A percentile compares a stretch with the other conserved stretches of the same genome.
phyloP scores from a whole-genome alignment of 805 yeast species.

The Metschnikowia gruessii region DNA sequence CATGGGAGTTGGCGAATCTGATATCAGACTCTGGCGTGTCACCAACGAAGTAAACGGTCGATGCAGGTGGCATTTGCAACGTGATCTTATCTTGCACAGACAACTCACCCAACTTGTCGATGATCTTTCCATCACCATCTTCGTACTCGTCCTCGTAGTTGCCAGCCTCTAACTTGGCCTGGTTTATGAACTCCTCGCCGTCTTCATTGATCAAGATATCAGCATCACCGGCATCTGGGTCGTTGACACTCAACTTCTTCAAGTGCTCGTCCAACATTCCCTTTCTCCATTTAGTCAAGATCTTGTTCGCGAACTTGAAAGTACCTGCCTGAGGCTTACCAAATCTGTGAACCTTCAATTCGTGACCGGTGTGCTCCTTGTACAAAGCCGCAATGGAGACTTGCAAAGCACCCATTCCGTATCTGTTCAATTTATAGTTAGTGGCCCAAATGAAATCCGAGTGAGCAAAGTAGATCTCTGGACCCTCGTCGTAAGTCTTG shows the following conservation, averaged over 20 bases:
- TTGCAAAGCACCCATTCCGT: slow-evolving; percentile 94
- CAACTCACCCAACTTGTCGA: slow-evolving; percentile 22
- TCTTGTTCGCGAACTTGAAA: slow-evolving; percentile 77
- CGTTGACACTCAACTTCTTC: slow-evolving; percentile 46
- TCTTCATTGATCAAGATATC: slow-evolving; percentile 43
- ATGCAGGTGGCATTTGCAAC: slow-evolving; percentile 73
- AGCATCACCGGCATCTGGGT: slow-evolving; percentile 42
- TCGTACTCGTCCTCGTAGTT: slow-evolving; percentile 30
- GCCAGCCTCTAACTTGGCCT: slow-evolving; percentile 39
- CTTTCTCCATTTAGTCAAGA: slow-evolving; percentile 72
- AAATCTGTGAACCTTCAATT: slow-evolving; percentile 74
- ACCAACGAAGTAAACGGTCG: slow-evolving; percentile 85
- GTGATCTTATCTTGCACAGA: slow-evolving; percentile 36
- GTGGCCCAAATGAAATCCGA: slow-evolving; percentile 95
- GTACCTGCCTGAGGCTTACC: slow-evolving; percentile 92
- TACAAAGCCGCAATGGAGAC: slow-evolving; percentile 83
- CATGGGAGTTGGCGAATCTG: slow-evolving; percentile 83
- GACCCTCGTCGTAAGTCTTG: slow-evolving; percentile 70
- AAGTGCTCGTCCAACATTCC: slow-evolving; percentile 74
- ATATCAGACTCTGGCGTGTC: slow-evolving; percentile 90
- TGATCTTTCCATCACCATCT: slow-evolving; percentile 30
- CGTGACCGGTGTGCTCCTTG: slow-evolving; percentile 80
- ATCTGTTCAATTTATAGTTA: slow-evolving; percentile 73
- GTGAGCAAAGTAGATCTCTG: slow-evolving; percentile 83
- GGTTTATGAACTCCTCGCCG: slow-evolving; percentile 45